A percentile compares a stretch with the other conserved stretches of the same genome.
Evolutionary conservation across 805 yeast genomes (phyloP).

Genomic region (Metschnikowia anglica): DNA sequence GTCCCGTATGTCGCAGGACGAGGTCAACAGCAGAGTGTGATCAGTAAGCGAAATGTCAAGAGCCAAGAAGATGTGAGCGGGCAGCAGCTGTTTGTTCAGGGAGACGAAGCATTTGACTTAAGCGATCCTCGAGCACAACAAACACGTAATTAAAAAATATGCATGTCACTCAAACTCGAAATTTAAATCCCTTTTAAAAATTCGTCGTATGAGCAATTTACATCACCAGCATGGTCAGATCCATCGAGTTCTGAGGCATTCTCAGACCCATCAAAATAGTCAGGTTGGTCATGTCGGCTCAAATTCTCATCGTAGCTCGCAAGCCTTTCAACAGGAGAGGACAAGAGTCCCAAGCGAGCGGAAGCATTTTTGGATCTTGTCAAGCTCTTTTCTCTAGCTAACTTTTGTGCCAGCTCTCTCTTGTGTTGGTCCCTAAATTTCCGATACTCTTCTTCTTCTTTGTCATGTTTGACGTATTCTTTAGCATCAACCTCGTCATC

Average conservation of each 20-base stretch:
- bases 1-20: constrained; percentile 1
- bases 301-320: constrained; percentile 32
- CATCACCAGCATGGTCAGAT: constrained; percentile 32
- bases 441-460: constrained; percentile 15
- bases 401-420: constrained; percentile 6
- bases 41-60: constrained; percentile 1
- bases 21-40: background rate
- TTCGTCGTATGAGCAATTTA: constrained; percentile 39
- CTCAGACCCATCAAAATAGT: constrained; percentile 36
- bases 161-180: background rate
- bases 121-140: background rate
- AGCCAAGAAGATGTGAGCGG: background rate
- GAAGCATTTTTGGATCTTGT: background rate
- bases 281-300: constrained; percentile 39
- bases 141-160: background rate
- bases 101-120: background rate
- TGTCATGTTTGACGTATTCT: constrained; percentile 10
- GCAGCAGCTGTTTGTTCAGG: background rate
- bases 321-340: constrained; percentile 17
- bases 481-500: constrained; percentile 18
- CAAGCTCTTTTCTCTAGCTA: background rate
- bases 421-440: constrained; percentile 17
- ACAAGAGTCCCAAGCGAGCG: constrained; percentile 4
- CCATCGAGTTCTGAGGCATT: constrained; percentile 21
- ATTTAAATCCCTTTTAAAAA: constrained; percentile 19